phyloP scores from a whole-genome alignment of 805 yeast species.

The Sugiyamaella americana region DNA sequence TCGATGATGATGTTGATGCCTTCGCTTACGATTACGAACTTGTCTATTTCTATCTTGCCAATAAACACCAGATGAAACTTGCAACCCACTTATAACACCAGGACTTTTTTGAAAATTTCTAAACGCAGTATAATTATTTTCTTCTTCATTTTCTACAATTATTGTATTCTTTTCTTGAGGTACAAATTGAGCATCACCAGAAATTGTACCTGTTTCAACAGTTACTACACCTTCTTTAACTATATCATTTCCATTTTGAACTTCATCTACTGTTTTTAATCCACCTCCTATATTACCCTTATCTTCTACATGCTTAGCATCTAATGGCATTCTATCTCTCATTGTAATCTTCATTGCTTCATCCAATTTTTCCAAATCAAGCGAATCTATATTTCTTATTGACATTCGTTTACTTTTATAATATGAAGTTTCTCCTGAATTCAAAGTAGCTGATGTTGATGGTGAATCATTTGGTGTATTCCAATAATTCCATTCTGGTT shows the following conservation, averaged over 20 bases:
- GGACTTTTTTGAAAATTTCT: not conserved
- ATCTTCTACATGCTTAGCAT: not conserved
- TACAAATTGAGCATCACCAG: too few species aligned
- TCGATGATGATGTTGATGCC: too few species aligned
- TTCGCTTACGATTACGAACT: too few species aligned
- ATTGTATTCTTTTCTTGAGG: too few species aligned
- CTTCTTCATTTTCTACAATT: too few species aligned
- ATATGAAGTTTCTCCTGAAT: not conserved
- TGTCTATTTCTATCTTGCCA: too few species aligned
- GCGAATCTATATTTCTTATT: not conserved
- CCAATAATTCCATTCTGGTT: not conserved
- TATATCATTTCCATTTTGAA: not conserved
- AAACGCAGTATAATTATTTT: not conserved
- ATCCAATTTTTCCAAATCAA: not conserved
- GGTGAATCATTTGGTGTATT: not conserved
- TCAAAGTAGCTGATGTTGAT: not conserved
- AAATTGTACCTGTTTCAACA: too few species aligned
- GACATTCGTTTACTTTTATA: not conserved
- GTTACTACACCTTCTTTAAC: too few species aligned
- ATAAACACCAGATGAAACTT: not conserved
- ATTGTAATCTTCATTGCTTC: constrained; percentile 9
- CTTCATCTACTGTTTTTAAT: not conserved
- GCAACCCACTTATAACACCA: not conserved
- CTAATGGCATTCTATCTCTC: constrained; percentile 4
- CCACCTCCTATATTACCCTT: not conserved